These are phyloP conservation scores for Camellia japonica DNA, from an alignment of 148 eudicot species.

Conservation along the genomic window DNA sequence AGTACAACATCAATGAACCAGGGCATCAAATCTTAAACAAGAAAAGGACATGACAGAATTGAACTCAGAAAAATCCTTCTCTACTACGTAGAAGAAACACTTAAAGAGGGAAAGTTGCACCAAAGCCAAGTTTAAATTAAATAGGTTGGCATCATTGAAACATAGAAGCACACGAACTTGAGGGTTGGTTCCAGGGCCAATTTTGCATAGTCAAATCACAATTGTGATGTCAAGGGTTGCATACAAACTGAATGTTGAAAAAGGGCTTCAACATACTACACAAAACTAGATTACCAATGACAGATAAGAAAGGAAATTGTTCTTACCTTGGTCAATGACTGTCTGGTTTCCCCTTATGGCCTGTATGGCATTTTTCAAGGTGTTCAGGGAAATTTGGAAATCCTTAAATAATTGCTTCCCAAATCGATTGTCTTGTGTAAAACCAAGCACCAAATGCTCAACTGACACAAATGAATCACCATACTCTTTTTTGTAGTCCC, in stretches of 20 bases:
- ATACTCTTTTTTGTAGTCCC: slow-evolving; percentile 82
- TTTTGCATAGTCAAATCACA: too few relatives aligned
- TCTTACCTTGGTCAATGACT: slow-evolving; percentile 85
- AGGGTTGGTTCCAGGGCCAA: neutral
- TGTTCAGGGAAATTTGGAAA: slow-evolving; percentile 55
- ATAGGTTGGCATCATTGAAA: neutral
- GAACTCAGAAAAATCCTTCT: neutral
- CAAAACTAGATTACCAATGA: neutral
- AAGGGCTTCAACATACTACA: neutral
- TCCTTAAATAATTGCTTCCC: slow-evolving; percentile 87
- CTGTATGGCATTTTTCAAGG: slow-evolving; percentile 64
- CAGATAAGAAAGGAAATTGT: neutral
- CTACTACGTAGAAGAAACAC: neutral
- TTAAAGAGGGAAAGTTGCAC: neutral
- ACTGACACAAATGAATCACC: slow-evolving; percentile 95
- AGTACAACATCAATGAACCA: neutral
- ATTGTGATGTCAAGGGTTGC: neutral
- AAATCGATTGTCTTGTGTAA: slow-evolving; percentile 75
- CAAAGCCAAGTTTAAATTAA: neutral
- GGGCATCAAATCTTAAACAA: neutral
- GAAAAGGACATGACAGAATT: neutral
- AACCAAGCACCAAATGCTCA: slow-evolving; percentile 93
- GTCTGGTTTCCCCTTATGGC: slow-evolving; percentile 78
- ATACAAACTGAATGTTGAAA: neutral
- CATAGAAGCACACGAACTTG: neutral